Evolutionary conservation across 2,329 filamentous ascomycete species (phyloP).

Genomic region (Gnomoniopsis sp.): DNA sequence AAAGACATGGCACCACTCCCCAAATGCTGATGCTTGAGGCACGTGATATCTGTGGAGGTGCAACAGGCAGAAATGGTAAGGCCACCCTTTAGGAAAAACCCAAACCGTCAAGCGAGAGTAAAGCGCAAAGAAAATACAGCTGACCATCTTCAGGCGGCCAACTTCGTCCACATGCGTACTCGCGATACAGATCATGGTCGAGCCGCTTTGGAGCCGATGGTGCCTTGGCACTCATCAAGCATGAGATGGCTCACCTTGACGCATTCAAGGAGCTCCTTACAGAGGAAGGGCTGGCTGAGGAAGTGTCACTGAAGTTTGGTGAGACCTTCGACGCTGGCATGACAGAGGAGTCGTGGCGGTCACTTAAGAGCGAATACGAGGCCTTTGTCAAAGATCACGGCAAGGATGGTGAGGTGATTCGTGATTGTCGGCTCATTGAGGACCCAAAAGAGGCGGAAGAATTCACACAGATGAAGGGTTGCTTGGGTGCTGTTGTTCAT

Average conservation of each 20-base stretch:
- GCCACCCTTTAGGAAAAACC: neutral
- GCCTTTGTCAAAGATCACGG: conserved; percentile 26
- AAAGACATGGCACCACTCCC: conserved; percentile 14
- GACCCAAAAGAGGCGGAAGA: conserved; percentile 25
- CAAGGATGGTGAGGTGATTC: conserved; percentile 26
- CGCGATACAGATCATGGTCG: conserved; percentile 28
- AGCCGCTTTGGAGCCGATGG: conserved; percentile 25
- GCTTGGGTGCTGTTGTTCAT: conserved; percentile 26
- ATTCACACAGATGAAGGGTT: conserved; percentile 29
- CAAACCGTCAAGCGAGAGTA: neutral
- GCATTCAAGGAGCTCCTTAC: conserved; percentile 14
- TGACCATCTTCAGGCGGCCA: conserved; percentile 18
- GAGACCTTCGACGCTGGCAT: conserved; percentile 32
- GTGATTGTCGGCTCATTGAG: conserved; percentile 20
- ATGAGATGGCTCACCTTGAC: conserved; percentile 26
- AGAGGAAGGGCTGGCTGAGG: conserved; percentile 24
- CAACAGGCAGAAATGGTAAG: conserved; percentile 24
- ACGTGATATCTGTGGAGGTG: conserved; percentile 20
- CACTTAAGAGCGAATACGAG: conserved; percentile 26
- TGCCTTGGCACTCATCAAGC: conserved; percentile 27
- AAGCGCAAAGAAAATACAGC: neutral
- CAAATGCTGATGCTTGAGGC: conserved; percentile 20
- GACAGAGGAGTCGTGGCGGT: conserved; percentile 27
- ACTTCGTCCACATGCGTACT: conserved; percentile 25
- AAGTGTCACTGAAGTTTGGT: conserved; percentile 27